A percentile compares a stretch with the other conserved stretches of the same genome.
Conservation (phyloP, 352 stramenopile genomes). For the Globisporangium yorkense region DNA sequence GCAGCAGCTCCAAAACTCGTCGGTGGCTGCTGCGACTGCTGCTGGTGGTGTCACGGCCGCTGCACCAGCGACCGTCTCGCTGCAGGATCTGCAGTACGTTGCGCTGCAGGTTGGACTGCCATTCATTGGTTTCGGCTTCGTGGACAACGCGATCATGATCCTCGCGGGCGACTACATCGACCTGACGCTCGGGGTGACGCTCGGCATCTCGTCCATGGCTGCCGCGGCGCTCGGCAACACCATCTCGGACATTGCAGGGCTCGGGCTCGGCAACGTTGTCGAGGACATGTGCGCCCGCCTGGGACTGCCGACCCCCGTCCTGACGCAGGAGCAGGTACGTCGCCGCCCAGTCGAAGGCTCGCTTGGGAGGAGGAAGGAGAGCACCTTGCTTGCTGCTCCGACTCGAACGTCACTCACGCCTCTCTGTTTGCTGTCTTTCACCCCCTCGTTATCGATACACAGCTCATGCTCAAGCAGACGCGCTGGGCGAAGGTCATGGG, state of each 20-base stretch:
- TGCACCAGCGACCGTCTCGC: conserved; percentile 18
- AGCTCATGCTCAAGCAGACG: conserved; percentile 53
- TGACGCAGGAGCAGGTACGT: conserved; percentile 42
- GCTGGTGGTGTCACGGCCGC: not conserved
- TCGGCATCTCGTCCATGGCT: conserved; percentile 87
- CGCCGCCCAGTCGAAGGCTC: no score
- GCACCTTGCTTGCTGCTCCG: not conserved
- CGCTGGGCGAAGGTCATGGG: conserved; percentile 63
- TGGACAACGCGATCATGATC: conserved; percentile 97
- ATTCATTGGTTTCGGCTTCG: conserved; percentile 97
- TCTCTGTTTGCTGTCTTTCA: not conserved
- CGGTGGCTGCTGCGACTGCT: not conserved
- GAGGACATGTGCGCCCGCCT: conserved; percentile 68
- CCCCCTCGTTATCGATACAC: no score
- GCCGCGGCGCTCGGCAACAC: conserved; percentile 84
- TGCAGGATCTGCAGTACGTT: conserved; percentile 57
- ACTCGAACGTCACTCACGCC: not conserved
- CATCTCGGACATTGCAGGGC: conserved; percentile 61
- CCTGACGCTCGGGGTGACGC: conserved; percentile 65
- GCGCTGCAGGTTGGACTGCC: conserved; percentile 76
- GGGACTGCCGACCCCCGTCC: conserved; percentile 46
- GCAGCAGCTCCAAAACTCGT: not conserved
- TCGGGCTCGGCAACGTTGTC: conserved; percentile 76
- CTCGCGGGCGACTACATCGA: conserved; percentile 86
- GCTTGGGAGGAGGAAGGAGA: no score